Evolutionary conservation across 306 rosid genomes (phyloP).

Genomic region (Prunus mongolica): DNA sequence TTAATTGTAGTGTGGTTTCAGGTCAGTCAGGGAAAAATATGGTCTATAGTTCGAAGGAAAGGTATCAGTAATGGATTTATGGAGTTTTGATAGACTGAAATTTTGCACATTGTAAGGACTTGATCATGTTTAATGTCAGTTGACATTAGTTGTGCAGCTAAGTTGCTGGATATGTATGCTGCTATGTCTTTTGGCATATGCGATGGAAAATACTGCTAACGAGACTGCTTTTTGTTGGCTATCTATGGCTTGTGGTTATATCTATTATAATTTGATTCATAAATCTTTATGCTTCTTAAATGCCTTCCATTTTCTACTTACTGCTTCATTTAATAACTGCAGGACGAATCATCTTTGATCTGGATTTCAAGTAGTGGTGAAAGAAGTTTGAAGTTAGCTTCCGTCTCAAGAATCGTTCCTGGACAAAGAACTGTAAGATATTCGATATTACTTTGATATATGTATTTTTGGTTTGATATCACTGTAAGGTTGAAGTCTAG

Average conservation of each 20-base stretch:
- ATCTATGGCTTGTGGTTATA: neutral
- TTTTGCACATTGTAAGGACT: neutral
- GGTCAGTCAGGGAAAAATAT: neutral
- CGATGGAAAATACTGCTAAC: neutral
- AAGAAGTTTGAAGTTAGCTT: conserved; percentile 75
- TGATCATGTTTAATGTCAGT: neutral
- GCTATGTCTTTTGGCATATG: neutral
- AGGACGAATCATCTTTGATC: conserved; percentile 86
- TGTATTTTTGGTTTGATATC: conserved; percentile 10
- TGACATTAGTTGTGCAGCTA: neutral
- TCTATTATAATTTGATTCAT: neutral
- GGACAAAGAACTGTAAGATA: conserved; percentile 97
- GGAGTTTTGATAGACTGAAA: neutral
- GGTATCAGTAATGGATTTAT: neutral
- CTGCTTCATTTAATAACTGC: conserved; percentile 26
- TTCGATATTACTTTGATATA: neutral
- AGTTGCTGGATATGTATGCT: neutral
- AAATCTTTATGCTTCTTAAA: neutral
- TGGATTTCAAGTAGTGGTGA: conserved; percentile 88
- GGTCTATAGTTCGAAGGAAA: neutral
- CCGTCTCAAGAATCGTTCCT: conserved; percentile 84
- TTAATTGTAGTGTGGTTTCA: neutral
- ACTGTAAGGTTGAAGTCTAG: conserved; percentile 2
- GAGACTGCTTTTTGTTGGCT: neutral
- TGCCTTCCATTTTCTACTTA: conserved; percentile 21